Evolutionary conservation across 306 rosid genomes (phyloP).

Genomic region (Sicyos edulis): DNA sequence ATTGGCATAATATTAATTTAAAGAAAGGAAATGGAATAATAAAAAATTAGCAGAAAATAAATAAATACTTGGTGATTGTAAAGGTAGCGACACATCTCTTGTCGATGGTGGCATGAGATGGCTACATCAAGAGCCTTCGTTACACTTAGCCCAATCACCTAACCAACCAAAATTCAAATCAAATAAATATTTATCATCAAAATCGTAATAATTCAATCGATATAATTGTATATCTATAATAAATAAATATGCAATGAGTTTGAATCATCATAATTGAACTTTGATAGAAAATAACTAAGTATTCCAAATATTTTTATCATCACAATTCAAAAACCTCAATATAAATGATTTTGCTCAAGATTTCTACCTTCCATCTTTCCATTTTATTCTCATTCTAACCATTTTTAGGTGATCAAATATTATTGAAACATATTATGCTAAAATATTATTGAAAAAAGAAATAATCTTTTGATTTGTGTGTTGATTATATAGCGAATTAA

Average conservation of each 20-base stretch:
- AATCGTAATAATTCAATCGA: too few relatives aligned
- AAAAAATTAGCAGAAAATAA: not conserved
- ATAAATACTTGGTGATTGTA: constrained; percentile 56
- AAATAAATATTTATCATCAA: not conserved
- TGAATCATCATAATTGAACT: too few relatives aligned
- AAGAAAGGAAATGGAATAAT: not conserved
- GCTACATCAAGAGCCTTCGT: constrained; percentile 38
- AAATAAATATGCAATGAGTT: too few relatives aligned
- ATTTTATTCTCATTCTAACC: not conserved
- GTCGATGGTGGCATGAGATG: constrained; percentile 37
- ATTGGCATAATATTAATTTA: not conserved
- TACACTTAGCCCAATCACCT: constrained; percentile 60
- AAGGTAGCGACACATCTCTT: constrained; percentile 51
- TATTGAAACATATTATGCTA: too few relatives aligned
- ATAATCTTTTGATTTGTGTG: too few relatives aligned
- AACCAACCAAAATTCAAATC: not conserved
- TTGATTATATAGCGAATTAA: too few relatives aligned
- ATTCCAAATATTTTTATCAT: too few relatives aligned
- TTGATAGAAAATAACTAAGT: too few relatives aligned
- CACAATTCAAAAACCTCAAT: not conserved
- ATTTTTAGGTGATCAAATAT: too few relatives aligned
- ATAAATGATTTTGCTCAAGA: not conserved
- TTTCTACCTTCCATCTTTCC: not conserved
- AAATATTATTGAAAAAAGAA: too few relatives aligned
- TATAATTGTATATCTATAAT: too few relatives aligned